Evolutionary conservation across 2,329 filamentous ascomycete species (phyloP).

Genomic region (Alternaria brassicae): DNA sequence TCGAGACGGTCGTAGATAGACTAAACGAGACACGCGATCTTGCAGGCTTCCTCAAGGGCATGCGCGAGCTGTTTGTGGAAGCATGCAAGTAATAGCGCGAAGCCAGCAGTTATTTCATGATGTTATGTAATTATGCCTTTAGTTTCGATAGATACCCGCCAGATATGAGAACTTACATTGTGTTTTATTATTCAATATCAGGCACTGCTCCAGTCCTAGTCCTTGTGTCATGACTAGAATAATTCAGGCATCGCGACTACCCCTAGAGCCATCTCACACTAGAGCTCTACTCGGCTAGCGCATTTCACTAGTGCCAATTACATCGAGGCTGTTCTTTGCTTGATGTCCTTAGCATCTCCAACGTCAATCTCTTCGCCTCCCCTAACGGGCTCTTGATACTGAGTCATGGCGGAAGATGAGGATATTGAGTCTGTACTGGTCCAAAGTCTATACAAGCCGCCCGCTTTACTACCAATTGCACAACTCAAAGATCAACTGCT

Average conservation of each 20-base stretch:
- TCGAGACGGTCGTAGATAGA: conserved; percentile 77
- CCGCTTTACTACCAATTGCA: conserved; percentile 83
- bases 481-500: conserved; percentile 80
- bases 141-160: conserved; percentile 7
- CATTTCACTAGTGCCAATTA: neutral
- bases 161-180: too few species aligned
- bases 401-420: conserved; percentile 42
- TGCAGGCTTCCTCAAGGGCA: conserved; percentile 76
- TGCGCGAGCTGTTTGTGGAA: conserved; percentile 76
- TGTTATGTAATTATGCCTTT: conserved; percentile 1
- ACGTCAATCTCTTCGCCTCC: neutral
- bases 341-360: neutral
- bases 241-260: neutral
- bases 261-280: neutral
- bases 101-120: neutral
- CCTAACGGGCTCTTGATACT: neutral
- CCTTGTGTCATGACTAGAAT: too few species aligned
- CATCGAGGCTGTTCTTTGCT: neutral
- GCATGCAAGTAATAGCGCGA: conserved; percentile 54
- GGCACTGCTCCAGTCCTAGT: too few species aligned
- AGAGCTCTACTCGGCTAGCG: neutral
- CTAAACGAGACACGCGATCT: conserved; percentile 83
- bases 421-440: conserved; percentile 64
- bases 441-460: conserved; percentile 83
- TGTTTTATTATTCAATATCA: too few species aligned